Evolutionary conservation across 2,329 filamentous ascomycete species (phyloP).

Genomic region (Neonectria magnoliae): DNA sequence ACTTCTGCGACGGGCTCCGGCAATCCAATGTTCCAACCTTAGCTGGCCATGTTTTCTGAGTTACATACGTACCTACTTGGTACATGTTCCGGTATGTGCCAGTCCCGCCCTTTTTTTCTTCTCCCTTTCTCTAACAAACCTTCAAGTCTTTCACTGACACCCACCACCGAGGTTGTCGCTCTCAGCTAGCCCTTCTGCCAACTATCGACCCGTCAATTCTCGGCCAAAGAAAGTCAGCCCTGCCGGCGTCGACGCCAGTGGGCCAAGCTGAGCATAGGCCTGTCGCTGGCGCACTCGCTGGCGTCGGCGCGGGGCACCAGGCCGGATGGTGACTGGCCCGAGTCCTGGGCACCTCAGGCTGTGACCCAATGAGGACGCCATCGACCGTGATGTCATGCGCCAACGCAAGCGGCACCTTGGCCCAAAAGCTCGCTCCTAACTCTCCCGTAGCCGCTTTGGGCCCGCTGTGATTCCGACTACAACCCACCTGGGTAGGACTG

Average conservation of each 20-base stretch:
- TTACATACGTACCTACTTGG: no score
- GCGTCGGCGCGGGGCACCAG: slow-evolving; percentile 15
- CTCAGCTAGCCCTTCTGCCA: background rate
- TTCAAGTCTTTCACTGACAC: slow-evolving; percentile 1
- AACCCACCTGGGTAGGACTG: slow-evolving; percentile 10
- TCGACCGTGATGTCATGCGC: slow-evolving; percentile 25
- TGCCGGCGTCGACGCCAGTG: slow-evolving; percentile 14
- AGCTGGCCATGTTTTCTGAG: background rate
- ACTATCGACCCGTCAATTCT: slow-evolving; percentile 3
- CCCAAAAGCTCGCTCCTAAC: slow-evolving; percentile 7
- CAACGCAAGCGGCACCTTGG: slow-evolving; percentile 13
- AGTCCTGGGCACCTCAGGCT: background rate
- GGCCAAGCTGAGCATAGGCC: slow-evolving; percentile 17
- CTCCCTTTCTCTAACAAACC: background rate
- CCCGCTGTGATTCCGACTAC: slow-evolving; percentile 19
- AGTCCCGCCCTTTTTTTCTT: background rate
- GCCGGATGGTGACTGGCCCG: slow-evolving; percentile 13
- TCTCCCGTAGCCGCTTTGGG: slow-evolving; percentile 21
- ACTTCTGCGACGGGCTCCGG: background rate
- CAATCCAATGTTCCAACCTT: background rate
- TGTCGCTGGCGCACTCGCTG: slow-evolving; percentile 9
- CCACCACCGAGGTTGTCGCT: background rate
- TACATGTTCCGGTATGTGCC: background rate
- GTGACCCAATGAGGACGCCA: slow-evolving; percentile 20
- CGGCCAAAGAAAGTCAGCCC: slow-evolving; percentile 22